Percentiles rank a stretch among this genome's conserved stretches.
Evolutionary conservation across 202 grass and related monocot species (phyloP).

Genomic region (Eragrostis tef): DNA sequence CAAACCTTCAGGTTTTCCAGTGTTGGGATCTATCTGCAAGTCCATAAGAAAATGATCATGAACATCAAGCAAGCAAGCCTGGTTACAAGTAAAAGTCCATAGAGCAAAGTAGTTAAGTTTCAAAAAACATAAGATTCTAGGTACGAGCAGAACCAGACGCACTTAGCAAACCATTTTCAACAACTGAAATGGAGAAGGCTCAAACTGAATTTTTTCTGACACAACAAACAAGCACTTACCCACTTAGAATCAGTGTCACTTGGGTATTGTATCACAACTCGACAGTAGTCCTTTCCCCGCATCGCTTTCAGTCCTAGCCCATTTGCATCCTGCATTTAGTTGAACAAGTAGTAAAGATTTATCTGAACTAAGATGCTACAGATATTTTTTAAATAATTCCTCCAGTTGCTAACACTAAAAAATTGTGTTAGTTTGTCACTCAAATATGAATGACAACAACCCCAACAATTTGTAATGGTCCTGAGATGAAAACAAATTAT

Average conservation of each 20-base stretch:
- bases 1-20: slow-evolving; percentile 74
- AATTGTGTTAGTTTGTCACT: neutral
- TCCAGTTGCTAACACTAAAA: neutral
- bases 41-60: slow-evolving; percentile 21
- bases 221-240: slow-evolving; percentile 51
- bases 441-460: neutral
- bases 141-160: neutral
- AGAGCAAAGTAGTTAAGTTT: neutral
- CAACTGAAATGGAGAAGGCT: neutral
- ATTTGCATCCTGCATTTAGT: slow-evolving; percentile 75
- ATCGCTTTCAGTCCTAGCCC: slow-evolving; percentile 81
- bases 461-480: neutral
- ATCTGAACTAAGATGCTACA: neutral
- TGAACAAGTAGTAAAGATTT: neutral
- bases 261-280: slow-evolving; percentile 75
- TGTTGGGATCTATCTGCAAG: slow-evolving; percentile 76
- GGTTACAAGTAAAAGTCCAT: neutral
- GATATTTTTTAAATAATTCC: neutral
- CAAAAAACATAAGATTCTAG: neutral
- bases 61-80: slow-evolving; percentile 24
- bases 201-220: neutral
- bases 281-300: slow-evolving; percentile 63
- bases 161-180: neutral
- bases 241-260: slow-evolving; percentile 78
- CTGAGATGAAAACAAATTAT: too few relatives aligned